Percentiles rank a stretch among this genome's conserved stretches.
phyloP scores from a whole-genome alignment of 805 yeast genomes.

The Helenozyma rhizophorensis region DNA sequence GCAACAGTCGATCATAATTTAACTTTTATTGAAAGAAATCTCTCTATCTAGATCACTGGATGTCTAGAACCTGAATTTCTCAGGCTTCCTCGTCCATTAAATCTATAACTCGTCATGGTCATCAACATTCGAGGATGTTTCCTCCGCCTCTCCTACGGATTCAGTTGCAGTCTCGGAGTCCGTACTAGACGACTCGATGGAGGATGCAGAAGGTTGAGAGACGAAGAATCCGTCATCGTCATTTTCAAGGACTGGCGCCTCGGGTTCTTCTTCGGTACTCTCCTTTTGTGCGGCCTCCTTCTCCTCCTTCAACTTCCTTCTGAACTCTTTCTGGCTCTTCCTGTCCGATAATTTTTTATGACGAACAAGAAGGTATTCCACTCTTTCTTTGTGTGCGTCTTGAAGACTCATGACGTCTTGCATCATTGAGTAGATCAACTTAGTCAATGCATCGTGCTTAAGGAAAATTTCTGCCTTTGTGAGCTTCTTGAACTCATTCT shows the following conservation, averaged over 20 bases:
- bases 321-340: constrained; percentile 28
- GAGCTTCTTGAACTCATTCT: constrained; percentile 18
- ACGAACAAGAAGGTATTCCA: constrained; percentile 22
- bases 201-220: constrained; percentile 6
- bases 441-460: constrained; percentile 21
- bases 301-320: constrained; percentile 27
- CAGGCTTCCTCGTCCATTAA: too few relatives aligned
- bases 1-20: too few relatives aligned
- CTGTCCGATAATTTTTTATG: constrained; percentile 27
- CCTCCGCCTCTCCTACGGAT: constrained; percentile 2
- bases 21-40: too few relatives aligned
- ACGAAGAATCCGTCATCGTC: constrained; percentile 7
- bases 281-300: constrained; percentile 15
- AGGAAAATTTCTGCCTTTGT: constrained; percentile 24
- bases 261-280: constrained; percentile 1
- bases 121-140: constrained; percentile 1
- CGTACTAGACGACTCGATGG: constrained; percentile 4
- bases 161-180: constrained; percentile 4
- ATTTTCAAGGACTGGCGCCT: constrained; percentile 13
- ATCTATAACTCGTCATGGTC: constrained; percentile 8
- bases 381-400: constrained; percentile 25
- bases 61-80: too few relatives aligned
- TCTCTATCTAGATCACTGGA: too few relatives aligned
- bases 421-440: constrained; percentile 24
- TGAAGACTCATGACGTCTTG: constrained; percentile 28